Evolutionary conservation across 2,329 filamentous ascomycete genomes (phyloP).

Genomic region (Periconia macrospinosa): DNA sequence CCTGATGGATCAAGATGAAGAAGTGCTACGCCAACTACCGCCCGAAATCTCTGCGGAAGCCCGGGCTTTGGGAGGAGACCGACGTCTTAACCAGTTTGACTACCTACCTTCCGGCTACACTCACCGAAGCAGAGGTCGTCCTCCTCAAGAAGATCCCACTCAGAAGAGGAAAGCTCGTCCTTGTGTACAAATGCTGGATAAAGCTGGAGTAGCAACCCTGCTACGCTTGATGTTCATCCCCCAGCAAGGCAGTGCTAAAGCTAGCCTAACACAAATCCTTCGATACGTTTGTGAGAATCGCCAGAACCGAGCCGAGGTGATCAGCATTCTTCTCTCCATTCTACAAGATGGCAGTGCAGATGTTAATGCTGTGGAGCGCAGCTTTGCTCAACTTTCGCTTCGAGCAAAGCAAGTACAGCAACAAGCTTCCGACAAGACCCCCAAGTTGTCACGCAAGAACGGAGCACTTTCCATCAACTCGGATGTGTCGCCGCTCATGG

Average conservation of each 20-base stretch:
- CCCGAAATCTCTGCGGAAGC: conserved; percentile 86
- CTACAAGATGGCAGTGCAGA: conserved; percentile 94
- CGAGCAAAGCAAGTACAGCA: conserved; percentile 75
- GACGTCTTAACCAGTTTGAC: conserved; percentile 58
- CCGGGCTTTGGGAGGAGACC: conserved; percentile 65
- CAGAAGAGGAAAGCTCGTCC: conserved; percentile 71
- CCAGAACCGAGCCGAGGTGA: conserved; percentile 92
- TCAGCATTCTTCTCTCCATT: conserved; percentile 89
- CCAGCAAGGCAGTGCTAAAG: conserved; percentile 83
- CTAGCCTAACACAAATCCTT: conserved; percentile 82
- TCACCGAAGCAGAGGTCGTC: conserved; percentile 35
- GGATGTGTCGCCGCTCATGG: conserved; percentile 89
- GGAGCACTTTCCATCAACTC: conserved; percentile 69
- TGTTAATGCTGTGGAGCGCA: conserved; percentile 89
- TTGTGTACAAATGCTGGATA: conserved; percentile 95
- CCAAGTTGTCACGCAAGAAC: conserved; percentile 75
- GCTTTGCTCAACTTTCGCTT: conserved; percentile 89
- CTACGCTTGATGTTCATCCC: conserved; percentile 98
- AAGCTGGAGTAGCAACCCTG: conserved; percentile 91
- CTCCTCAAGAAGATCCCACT: conserved; percentile 49
- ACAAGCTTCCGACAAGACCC: conserved; percentile 70
- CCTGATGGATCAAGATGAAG: conserved; percentile 87
- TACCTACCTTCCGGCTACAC: conserved; percentile 26
- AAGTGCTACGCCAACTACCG: conserved; percentile 80
- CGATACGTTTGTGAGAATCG: conserved; percentile 92